Conservation (phyloP, 2,329 filamentous ascomycete genomes). For the Xylariaceae sp. region DNA sequence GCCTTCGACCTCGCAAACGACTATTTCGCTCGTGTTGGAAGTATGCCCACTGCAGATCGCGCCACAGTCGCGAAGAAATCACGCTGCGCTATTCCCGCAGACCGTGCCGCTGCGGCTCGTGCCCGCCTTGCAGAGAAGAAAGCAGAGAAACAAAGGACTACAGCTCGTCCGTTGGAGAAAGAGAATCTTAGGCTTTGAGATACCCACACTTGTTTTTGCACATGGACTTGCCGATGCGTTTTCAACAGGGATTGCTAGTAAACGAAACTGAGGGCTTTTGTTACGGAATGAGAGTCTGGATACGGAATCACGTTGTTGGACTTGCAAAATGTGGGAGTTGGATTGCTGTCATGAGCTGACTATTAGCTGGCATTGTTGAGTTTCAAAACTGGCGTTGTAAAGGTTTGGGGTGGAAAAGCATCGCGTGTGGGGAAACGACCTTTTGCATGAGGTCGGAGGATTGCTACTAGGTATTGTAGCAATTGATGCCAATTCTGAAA, state of each 20-base stretch:
- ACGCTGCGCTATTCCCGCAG: constrained; percentile 46
- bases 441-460: background rate
- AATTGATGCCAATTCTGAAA: constrained; percentile 1
- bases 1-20: background rate
- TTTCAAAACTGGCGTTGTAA: constrained; percentile 7
- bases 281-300: constrained; percentile 3
- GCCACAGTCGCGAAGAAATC: constrained; percentile 36
- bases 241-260: background rate
- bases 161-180: constrained; percentile 31
- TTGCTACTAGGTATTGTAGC: constrained; percentile 4
- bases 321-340: constrained; percentile 4
- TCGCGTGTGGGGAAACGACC: too few relatives aligned
- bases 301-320: constrained; percentile 6
- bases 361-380: constrained; percentile 7
- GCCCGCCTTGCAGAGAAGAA: constrained; percentile 54
- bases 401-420: too few relatives aligned
- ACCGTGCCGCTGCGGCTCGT: constrained; percentile 52
- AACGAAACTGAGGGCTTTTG: constrained; percentile 12
- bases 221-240: background rate
- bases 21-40: background rate
- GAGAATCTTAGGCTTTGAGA: constrained; percentile 44
- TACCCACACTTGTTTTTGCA: background rate
- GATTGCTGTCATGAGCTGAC: constrained; percentile 7
- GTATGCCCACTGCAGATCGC: constrained; percentile 26
- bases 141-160: constrained; percentile 45